phyloP scores from a whole-genome alignment of 257 asterid genomes.

The Dorcoceras hygrometricum region DNA sequence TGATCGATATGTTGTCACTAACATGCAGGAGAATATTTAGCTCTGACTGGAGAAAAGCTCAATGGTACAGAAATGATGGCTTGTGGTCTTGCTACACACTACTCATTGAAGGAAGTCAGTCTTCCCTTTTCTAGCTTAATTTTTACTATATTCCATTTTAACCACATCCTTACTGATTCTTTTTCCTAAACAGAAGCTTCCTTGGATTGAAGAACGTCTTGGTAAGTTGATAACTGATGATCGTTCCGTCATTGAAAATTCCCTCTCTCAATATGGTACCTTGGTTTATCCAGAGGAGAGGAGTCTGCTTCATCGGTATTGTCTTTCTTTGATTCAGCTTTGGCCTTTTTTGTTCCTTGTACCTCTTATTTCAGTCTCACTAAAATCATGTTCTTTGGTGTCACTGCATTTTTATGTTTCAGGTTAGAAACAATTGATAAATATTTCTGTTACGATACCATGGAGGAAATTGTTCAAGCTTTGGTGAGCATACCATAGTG shows the following conservation, averaged over 20 bases:
- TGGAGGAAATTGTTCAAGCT: slow-evolving; percentile 87
- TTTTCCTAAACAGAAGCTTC: slow-evolving; percentile 66
- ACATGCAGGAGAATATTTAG: slow-evolving; percentile 87
- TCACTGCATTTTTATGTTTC: slow-evolving; percentile 28
- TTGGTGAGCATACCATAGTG: slow-evolving; percentile 50
- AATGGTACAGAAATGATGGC: slow-evolving; percentile 91
- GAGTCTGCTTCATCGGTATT: slow-evolving; percentile 73
- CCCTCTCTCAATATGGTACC: slow-evolving; percentile 85
- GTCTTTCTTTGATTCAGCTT: slow-evolving; percentile 21
- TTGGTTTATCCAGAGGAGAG: slow-evolving; percentile 74
- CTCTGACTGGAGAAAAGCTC: slow-evolving; percentile 88
- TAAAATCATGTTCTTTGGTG: slow-evolving; percentile 3
- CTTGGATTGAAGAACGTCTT: slow-evolving; percentile 87
- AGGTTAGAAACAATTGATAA: slow-evolving; percentile 76
- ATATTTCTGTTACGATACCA: slow-evolving; percentile 65
- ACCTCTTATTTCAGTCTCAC: not conserved
- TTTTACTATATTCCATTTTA: not conserved
- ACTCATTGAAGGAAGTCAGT: slow-evolving; percentile 65
- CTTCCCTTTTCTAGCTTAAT: slow-evolving; percentile 19
- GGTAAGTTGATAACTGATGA: slow-evolving; percentile 87
- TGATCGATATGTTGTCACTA: not conserved
- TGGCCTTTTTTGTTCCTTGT: not conserved
- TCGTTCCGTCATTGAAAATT: slow-evolving; percentile 72
- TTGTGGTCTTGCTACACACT: slow-evolving; percentile 95
- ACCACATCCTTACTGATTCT: slow-evolving; percentile 16